phyloP scores from a whole-genome alignment of 139 green algal genomes.

The Chlamydomonas eustigma region DNA sequence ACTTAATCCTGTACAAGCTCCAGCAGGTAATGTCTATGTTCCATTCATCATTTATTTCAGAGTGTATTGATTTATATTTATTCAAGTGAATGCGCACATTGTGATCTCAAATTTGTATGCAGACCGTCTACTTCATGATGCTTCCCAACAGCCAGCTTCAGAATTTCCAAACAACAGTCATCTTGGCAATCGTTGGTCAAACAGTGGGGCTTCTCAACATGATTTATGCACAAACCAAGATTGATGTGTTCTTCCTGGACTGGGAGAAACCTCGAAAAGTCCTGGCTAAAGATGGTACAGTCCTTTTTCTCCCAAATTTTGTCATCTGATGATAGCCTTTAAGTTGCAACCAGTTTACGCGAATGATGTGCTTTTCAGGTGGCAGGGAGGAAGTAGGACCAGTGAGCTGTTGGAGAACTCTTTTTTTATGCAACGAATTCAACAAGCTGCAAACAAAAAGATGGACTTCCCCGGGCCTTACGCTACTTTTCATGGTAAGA shows the following conservation, averaged over 20 bases:
- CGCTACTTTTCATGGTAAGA: slow-evolving; percentile 28
- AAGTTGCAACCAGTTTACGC: too few species aligned
- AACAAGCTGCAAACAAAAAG: slow-evolving; percentile 53
- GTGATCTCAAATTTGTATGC: too few species aligned
- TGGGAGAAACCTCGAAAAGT: slow-evolving; percentile 60
- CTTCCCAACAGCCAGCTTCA: slow-evolving; percentile 32
- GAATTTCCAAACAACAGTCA: slow-evolving; percentile 51
- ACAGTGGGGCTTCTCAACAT: slow-evolving; percentile 35
- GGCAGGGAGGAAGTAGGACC: slow-evolving; percentile 41
- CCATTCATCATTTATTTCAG: too few species aligned
- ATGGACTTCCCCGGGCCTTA: slow-evolving; percentile 42
- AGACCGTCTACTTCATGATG: slow-evolving; percentile 46
- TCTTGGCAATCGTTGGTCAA: slow-evolving; percentile 53
- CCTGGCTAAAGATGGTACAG: not conserved
- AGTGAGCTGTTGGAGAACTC: slow-evolving; percentile 49
- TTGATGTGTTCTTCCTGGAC: slow-evolving; percentile 66
- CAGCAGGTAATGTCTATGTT: slow-evolving; percentile 32
- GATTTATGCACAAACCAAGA: slow-evolving; percentile 30
- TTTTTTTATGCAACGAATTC: slow-evolving; percentile 63
- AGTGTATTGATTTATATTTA: too few species aligned
- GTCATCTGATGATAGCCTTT: too few species aligned
- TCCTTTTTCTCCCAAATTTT: too few species aligned
- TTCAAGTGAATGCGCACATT: too few species aligned
- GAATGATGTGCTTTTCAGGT: too few species aligned
- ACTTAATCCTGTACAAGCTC: slow-evolving; percentile 61